Base-by-base conservation (phyloP, 306 rosid genomes). In the Quercus suber region DNA sequence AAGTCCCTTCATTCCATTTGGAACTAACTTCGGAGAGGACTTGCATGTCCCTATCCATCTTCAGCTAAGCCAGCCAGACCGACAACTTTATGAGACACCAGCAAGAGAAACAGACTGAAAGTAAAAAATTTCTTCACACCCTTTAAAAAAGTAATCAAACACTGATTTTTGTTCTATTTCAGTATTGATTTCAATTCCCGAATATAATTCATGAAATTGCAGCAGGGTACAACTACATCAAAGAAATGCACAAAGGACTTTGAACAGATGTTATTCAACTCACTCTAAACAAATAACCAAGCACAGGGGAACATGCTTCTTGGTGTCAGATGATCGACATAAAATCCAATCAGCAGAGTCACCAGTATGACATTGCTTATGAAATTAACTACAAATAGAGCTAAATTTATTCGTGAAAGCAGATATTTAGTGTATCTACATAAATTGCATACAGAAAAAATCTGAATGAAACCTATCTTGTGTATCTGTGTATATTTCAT, bases 61-160 rank as follows among this genome's bases (percentile, higher is more conserved):
- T 77, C 95, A 89, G 67, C 84, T 85, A 79, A 76, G 83, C 80
- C 88, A 73, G 68, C 87, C 84, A 20, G 88, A 87, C 63, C 87
- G 74, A 76, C 88, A 89, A 55, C 64, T 35, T 4, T 88, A 81
- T 63, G 84, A 71, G 71, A 84, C 83, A 51, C 80, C 86, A 20
- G 80, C 56, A 53, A 84, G 76, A 70, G 82, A 78, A 71, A 77
- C 76, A 20, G 86, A 81, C 73, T 80, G 74, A 80, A n/a, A 45
- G 30, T 75, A 28, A 67, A 74, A 72, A 55, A 69, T 67, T 82
- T 18, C 3, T 58, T 56, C 31, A 37, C 56, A 7, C 33, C 45
- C 52, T 68, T n/a, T 13, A 1, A 33, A n/a, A 68, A 68, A 68
- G 5, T 68, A 33, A 68, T 68, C 41, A 45, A 19, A 33, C 15